Base-by-base conservation (phyloP, 257 asterid genomes). In the Echites panduratus region DNA sequence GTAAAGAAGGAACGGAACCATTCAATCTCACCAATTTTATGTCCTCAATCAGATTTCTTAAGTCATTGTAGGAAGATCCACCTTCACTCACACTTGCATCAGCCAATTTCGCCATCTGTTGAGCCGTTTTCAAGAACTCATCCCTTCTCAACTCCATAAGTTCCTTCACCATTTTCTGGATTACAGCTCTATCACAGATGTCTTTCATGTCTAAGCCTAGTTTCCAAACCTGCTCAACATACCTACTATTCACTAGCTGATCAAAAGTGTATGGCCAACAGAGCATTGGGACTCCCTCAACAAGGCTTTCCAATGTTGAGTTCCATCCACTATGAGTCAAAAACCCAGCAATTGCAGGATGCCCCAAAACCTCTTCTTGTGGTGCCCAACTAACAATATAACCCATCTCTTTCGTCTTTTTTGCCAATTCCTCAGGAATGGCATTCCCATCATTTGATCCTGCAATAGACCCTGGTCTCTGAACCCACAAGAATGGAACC, bases 271-370 rank as follows among this genome's bases (percentile, higher is more conserved):
- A 76, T 3, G 96, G 91, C 91, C 91, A 84, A 47, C 91, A 84
- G 12, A 87, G 84, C 96, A 89, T 89, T 2, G 91, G 90, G 68
- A 84, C 84, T 5, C 89, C 92, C 56, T 79, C 91, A 5, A 70
- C 78, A 7, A 85, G 49, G 53, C 88, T 87, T 80, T 88, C 94
- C 63, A 87, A 17, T 0, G 90, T 87, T 0, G 96, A 89, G 71
- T 89, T 89, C 93, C 96, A 89, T 20, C 96, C 96, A 35, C 85
- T 73, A 61, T 89, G 96, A 3, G 93, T 89, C 82, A 87, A 70
- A 68, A 89, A 88, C 4, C 89, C 90, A 0, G 87, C 92, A 12
- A 89, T 69, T 2, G 96, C 83, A 2, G 66, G 78, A 75, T 89
- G 94, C 7, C 80, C 82, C 75, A 89, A 70, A 2, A 86, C 94